phyloP scores from a whole-genome alignment of 129 eudicot species.

The Calendula officinalis region DNA sequence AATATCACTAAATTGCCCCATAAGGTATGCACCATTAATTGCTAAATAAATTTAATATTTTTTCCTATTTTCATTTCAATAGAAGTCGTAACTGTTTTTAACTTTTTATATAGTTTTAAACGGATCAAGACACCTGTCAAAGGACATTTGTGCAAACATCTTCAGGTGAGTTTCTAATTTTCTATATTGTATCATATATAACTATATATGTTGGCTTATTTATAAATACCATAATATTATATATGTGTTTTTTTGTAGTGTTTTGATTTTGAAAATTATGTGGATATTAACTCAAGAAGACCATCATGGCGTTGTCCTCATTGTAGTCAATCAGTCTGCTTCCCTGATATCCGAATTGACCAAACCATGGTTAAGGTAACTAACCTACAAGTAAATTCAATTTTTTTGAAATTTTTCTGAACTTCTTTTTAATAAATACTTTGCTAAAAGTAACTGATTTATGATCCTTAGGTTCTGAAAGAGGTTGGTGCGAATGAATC shows the following conservation, averaged over 20 bases:
- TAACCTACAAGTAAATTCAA: constrained; percentile 21
- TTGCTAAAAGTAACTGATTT: background rate
- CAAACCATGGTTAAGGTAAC: constrained; percentile 74
- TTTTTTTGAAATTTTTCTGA: too few relatives aligned
- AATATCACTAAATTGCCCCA: constrained; percentile 70
- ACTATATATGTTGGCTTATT: background rate
- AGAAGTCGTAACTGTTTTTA: constrained; percentile 3
- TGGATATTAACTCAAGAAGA: constrained; percentile 75
- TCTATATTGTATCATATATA: background rate
- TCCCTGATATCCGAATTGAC: constrained; percentile 69
- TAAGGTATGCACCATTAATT: constrained; percentile 31
- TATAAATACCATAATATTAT: background rate
- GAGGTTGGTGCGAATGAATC: constrained; percentile 54
- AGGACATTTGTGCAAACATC: constrained; percentile 79
- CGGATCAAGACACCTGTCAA: constrained; percentile 74
- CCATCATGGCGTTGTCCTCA: constrained; percentile 96
- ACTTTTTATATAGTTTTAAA: constrained; percentile 47
- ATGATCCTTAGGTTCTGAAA: constrained; percentile 49
- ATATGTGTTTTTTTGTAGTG: constrained; percentile 46
- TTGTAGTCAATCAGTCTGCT: constrained; percentile 77
- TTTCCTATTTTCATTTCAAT: constrained; percentile 1
- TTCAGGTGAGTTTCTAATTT: constrained; percentile 52
- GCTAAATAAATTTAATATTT: background rate
- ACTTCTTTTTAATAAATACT: background rate
- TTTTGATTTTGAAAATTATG: constrained; percentile 75